These are phyloP conservation scores for Aspergillus japonicus DNA, from an alignment of 2,329 filamentous ascomycete genomes.

Conservation along the genomic window DNA sequence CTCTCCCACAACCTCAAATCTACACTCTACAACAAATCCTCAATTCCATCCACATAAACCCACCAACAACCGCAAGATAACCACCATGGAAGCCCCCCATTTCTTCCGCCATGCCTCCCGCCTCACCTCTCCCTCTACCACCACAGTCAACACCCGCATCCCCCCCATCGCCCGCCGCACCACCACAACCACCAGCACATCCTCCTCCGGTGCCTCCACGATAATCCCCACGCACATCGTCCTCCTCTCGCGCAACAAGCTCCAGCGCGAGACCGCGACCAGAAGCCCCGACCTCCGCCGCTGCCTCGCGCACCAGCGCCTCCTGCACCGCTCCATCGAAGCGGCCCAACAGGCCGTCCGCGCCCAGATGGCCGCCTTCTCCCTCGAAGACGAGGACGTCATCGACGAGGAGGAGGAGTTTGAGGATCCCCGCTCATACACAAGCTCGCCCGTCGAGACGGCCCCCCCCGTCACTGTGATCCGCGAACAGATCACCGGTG, in stretches of 20 bases:
- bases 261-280: constrained; percentile 14
- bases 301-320: constrained; percentile 22
- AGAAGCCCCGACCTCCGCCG: constrained; percentile 25
- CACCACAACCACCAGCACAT: constrained; percentile 19
- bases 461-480: constrained; percentile 3
- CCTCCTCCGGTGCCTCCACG: constrained; percentile 7
- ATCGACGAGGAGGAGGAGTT: constrained; percentile 7
- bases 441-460: neutral
- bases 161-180: constrained; percentile 8
- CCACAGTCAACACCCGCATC: neutral
- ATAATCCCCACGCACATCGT: constrained; percentile 13
- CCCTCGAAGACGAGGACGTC: constrained; percentile 11
- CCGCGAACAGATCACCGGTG: constrained; percentile 15
- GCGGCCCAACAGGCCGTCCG: constrained; percentile 18
- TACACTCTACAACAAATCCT: too few relatives aligned
- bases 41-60: too few relatives aligned
- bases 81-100: neutral
- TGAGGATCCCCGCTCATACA: neutral
- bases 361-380: constrained; percentile 11
- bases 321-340: constrained; percentile 19
- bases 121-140: neutral
- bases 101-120: neutral
- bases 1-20: too few relatives aligned
- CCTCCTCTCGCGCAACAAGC: constrained; percentile 20
- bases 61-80: neutral